phyloP scores from a whole-genome alignment of 1,139 yeast genomes.

The Suhomyces bribrorum region DNA sequence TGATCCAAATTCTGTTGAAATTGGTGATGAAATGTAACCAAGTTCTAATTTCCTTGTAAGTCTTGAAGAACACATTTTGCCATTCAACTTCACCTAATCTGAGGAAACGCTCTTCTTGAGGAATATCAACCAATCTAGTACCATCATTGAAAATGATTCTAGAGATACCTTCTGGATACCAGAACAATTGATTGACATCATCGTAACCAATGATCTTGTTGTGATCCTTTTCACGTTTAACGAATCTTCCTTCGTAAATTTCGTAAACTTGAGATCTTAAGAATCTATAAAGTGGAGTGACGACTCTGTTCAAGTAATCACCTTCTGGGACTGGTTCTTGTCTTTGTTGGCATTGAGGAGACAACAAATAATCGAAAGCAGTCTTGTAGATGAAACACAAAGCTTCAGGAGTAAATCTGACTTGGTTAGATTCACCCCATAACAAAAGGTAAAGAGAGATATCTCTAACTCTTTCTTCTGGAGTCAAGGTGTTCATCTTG shows the following conservation, averaged over 20 bases:
- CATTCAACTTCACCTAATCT: slow-evolving; percentile 92
- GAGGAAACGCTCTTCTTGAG: slow-evolving; percentile 84
- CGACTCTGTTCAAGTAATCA: slow-evolving; percentile 86
- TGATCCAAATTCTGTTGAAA: slow-evolving; percentile 97
- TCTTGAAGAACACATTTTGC: slow-evolving; percentile 91
- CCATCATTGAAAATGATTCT: slow-evolving; percentile 91
- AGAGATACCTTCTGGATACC: slow-evolving; percentile 99
- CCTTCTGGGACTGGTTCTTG: slow-evolving; percentile 94
- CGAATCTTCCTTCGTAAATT: slow-evolving; percentile 89
- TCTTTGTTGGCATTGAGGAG: slow-evolving; percentile 89
- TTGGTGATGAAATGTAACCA: slow-evolving; percentile 97
- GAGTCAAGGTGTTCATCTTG: slow-evolving; percentile 47
- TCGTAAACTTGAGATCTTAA: slow-evolving; percentile 95
- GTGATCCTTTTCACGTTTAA: slow-evolving; percentile 97
- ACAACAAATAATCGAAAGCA: slow-evolving; percentile 81
- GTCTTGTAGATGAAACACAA: slow-evolving; percentile 92
- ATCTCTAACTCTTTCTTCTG: slow-evolving; percentile 83
- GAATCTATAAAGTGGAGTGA: slow-evolving; percentile 89
- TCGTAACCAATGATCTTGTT: slow-evolving; percentile 94
- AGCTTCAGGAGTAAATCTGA: slow-evolving; percentile 91
- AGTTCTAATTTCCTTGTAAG: slow-evolving; percentile 94
- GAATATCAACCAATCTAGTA: slow-evolving; percentile 84
- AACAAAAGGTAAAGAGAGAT: slow-evolving; percentile 83
- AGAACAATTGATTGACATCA: slow-evolving; percentile 96
- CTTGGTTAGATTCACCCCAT: slow-evolving; percentile 99